Conservation (phyloP, 2,329 filamentous ascomycete species). For the Xylariaceae sp. region DNA sequence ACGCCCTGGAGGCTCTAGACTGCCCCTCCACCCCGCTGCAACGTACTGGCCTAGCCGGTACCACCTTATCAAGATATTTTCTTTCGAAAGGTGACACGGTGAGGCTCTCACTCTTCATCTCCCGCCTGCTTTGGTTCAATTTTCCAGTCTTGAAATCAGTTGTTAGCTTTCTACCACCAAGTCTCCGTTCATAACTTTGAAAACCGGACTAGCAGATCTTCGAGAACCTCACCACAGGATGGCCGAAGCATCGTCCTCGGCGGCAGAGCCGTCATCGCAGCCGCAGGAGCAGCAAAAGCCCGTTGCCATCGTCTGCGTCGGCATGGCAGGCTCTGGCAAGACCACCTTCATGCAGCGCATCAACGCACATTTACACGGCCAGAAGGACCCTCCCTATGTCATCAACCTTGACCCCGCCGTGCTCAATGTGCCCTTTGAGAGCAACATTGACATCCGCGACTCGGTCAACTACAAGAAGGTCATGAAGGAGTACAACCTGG, state of each 20-base stretch:
- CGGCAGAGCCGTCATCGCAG: neutral
- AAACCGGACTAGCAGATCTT: no score
- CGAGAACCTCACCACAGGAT: no score
- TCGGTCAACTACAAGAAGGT: constrained; percentile 99
- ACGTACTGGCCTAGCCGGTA: no score
- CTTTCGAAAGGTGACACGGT: no score
- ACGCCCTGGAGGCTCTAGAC: neutral
- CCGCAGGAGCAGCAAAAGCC: constrained; percentile 13
- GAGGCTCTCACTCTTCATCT: no score
- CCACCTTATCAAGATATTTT: no score
- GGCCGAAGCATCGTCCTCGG: constrained; percentile 8
- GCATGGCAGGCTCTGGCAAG: constrained; percentile 98
- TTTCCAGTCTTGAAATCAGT: no score
- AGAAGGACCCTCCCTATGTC: constrained; percentile 82
- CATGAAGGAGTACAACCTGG: constrained; percentile 98
- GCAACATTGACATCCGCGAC: constrained; percentile 98
- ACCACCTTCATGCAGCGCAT: constrained; percentile 99
- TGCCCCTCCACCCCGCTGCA: no score
- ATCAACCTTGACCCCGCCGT: constrained; percentile 97
- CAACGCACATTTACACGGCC: constrained; percentile 82
- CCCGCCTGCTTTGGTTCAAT: no score
- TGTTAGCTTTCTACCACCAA: no score
- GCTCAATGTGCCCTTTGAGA: constrained; percentile 86
- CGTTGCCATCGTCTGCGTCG: constrained; percentile 79
- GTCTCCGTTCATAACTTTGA: no score